These are phyloP conservation scores for Pontederia paniculata DNA, from an alignment of 176 grass and related monocot genomes.

Conservation along the genomic window DNA sequence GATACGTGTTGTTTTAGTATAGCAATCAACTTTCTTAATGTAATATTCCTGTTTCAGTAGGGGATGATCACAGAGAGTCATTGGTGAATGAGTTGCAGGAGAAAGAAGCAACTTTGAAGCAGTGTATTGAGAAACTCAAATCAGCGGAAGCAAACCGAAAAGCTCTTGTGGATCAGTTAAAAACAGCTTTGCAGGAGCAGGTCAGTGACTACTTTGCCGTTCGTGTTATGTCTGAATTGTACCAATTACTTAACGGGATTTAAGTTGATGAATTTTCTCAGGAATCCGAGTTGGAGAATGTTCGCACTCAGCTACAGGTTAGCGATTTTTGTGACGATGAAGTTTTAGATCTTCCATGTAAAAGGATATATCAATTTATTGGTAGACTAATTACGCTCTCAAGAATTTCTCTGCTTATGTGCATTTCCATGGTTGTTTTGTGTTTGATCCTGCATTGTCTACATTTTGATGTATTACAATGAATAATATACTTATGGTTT, in stretches of 20 bases:
- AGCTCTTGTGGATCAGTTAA: slow-evolving; percentile 63
- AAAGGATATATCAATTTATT: neutral
- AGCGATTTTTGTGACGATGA: neutral
- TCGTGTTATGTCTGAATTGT: slow-evolving; percentile 13
- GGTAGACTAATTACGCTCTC: neutral
- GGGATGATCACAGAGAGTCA: slow-evolving; percentile 46
- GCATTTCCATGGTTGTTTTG: no score
- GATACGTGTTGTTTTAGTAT: neutral
- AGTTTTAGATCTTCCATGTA: slow-evolving; percentile 4
- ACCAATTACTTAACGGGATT: no score
- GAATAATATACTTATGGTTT: no score
- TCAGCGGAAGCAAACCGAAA: slow-evolving; percentile 56
- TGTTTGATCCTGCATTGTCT: no score
- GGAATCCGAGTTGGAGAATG: slow-evolving; percentile 87
- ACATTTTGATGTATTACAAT: no score
- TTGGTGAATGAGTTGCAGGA: slow-evolving; percentile 63
- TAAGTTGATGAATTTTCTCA: slow-evolving; percentile 26
- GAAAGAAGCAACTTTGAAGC: slow-evolving; percentile 47
- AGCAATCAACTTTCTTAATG: neutral
- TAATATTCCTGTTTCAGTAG: slow-evolving; percentile 30
- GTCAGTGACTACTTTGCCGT: slow-evolving; percentile 26
- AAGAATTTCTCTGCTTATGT: no score
- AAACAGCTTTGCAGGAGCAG: slow-evolving; percentile 83
- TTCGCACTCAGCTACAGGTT: slow-evolving; percentile 74
- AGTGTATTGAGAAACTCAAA: slow-evolving; percentile 80